Percentiles rank a stretch among this genome's conserved stretches.
phyloP scores from a whole-genome alignment of 1,284 basidiomycete species.

The Ustilago curta region DNA sequence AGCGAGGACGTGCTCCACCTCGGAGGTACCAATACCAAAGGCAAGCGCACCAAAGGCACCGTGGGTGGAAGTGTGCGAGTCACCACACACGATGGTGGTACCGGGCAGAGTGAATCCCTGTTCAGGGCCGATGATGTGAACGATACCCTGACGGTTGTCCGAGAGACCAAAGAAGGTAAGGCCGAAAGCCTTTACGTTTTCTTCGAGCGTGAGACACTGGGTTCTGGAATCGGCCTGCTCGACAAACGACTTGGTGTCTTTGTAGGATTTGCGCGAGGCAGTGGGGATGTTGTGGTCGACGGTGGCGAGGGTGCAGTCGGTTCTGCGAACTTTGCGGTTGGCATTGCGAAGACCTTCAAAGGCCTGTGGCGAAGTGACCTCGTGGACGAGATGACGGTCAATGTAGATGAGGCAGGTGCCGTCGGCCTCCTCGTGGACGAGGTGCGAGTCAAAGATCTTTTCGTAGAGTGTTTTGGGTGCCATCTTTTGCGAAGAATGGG shows the following conservation, averaged over 20 bases:
- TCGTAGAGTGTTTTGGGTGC: conserved; percentile 63
- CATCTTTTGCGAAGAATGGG: conserved; percentile 34
- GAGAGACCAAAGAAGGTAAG: conserved; percentile 68
- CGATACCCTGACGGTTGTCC: conserved; percentile 68
- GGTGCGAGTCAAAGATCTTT: conserved; percentile 67
- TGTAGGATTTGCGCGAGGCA: conserved; percentile 62
- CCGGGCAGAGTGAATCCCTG: conserved; percentile 68
- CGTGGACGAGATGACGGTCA: conserved; percentile 68
- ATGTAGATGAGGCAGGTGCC: conserved; percentile 67
- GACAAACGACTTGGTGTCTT: conserved; percentile 66
- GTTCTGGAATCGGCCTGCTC: conserved; percentile 65
- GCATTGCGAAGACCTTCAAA: conserved; percentile 67
- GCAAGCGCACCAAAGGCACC: conserved; percentile 68
- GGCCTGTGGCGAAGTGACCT: conserved; percentile 68
- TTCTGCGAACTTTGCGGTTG: conserved; percentile 59
- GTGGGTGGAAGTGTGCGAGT: conserved; percentile 68
- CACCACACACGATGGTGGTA: conserved; percentile 67
- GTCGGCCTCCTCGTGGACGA: conserved; percentile 63
- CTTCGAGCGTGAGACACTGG: conserved; percentile 67
- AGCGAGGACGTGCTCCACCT: conserved; percentile 68
- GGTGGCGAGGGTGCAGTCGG: conserved; percentile 68
- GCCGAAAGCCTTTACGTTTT: conserved; percentile 67
- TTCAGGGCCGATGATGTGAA: conserved; percentile 68
- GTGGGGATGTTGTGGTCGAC: conserved; percentile 69
- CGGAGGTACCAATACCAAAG: conserved; percentile 68